Evolutionary conservation across 805 yeast genomes (phyloP), one percentile per base, ranked within the genome.

Genomic region (Maudiozyma serrabonitensis): DNA sequence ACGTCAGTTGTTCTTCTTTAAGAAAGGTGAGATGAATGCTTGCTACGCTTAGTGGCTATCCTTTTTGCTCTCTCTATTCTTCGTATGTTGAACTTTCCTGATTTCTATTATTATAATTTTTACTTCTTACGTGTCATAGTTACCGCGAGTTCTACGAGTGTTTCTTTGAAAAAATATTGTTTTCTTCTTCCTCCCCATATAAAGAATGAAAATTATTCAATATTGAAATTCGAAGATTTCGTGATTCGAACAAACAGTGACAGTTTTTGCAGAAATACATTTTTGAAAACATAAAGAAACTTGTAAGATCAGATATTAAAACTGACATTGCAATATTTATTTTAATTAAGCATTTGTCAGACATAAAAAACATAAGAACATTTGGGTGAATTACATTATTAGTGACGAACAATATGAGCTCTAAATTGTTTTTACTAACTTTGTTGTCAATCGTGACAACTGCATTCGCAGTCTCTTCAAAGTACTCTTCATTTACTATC

Each of bases 11-110:
- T 69, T 75, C 46, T 69, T 80, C 12, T 67, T 69, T 39, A 77
- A 75, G 52, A 82, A 82, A 58, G 75, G 82, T 3, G 90, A 84
- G 63, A 74, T 83, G 75, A 79, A 75, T 53, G 69, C 68, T 19
- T 59, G 66, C 45, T 54, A 60, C 26, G 18, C 26, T 21, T 34
- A 43, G 31, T 18, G n/a, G 15, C 18, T 35, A 6, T 35, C 15
- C 18, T n/a, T 15, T 6, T n/a, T 15, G 18, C 18, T 35, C 11
- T 35, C 18, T n/a, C 38, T 35, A 28, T 28, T 28, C 32, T 28
- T 28, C 32, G 32, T 28, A 4, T 28, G 32, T 28, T 28, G 32
- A 28, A 28, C 9, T 28, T 28, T 11, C 12, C 32, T 28, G 12
- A 28, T 28, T 28, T 28, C 32, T 28, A 28, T 28, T 28, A 28